Evolutionary conservation across 306 rosid species (phyloP).

Genomic region (Oxytropis ochrocephala): DNA sequence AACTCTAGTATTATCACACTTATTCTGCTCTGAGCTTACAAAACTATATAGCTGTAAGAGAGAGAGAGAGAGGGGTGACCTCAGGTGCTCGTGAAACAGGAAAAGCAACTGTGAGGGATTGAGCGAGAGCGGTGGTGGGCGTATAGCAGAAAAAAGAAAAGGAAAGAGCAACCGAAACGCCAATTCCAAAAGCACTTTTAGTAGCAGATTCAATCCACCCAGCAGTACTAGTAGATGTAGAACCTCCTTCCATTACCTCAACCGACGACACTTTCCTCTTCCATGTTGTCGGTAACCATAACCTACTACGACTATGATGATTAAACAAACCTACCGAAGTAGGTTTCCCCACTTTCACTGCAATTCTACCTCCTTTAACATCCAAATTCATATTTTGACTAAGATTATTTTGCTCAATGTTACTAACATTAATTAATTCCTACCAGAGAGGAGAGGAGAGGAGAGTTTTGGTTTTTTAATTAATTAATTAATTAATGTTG

Average conservation of each 20-base stretch:
- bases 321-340: slow-evolving; percentile 18
- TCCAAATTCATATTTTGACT: slow-evolving; percentile 34
- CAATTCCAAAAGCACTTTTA: slow-evolving; percentile 46
- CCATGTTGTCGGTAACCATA: slow-evolving; percentile 19
- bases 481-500: not conserved
- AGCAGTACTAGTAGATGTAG: not conserved
- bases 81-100: slow-evolving; percentile 89
- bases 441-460: not conserved
- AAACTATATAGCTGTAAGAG: not conserved
- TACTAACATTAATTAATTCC: no score
- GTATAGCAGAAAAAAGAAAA: slow-evolving; percentile 45
- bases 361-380: slow-evolving; percentile 20
- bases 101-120: slow-evolving; percentile 91
- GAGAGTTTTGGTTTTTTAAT: not conserved
- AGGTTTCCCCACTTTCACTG: slow-evolving; percentile 14
- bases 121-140: slow-evolving; percentile 55
- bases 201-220: slow-evolving; percentile 29
- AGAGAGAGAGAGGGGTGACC: slow-evolving; percentile 32
- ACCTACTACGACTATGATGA: slow-evolving; percentile 7
- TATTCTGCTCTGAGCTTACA: not conserved
- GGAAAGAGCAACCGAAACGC: slow-evolving; percentile 54
- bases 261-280: slow-evolving; percentile 21
- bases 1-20: not conserved
- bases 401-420: slow-evolving; percentile 29
- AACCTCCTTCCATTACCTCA: not conserved